Conservation (phyloP, 768 basidiomycete species). For the Mycena floridula region DNA sequence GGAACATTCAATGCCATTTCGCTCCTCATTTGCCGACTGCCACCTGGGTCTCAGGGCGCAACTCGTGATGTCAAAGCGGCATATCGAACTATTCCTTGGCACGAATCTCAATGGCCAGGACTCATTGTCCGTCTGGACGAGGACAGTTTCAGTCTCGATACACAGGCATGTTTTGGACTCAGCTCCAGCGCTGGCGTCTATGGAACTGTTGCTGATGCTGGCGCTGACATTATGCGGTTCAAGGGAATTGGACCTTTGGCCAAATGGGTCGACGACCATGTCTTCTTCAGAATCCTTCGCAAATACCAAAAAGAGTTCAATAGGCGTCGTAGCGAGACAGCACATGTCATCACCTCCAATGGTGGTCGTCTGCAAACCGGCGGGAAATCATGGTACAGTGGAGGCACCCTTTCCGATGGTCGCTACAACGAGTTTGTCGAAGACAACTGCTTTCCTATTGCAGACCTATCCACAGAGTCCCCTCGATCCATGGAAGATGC, state of each 20-base stretch:
- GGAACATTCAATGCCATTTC: too few relatives aligned
- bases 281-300: constrained; percentile 23
- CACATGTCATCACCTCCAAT: too few relatives aligned
- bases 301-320: too few relatives aligned
- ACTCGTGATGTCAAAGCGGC: too few relatives aligned
- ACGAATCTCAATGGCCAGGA: constrained; percentile 22
- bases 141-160: constrained; percentile 20
- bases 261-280: constrained; percentile 27
- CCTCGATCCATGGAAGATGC: constrained; percentile 13
- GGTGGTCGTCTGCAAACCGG: too few relatives aligned
- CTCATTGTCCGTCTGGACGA: constrained; percentile 13
- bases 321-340: too few relatives aligned
- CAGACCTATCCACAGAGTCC: constrained; percentile 16
- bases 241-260: constrained; percentile 22
- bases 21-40: too few relatives aligned
- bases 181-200: constrained; percentile 15
- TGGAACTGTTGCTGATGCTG: constrained; percentile 18
- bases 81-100: constrained; percentile 22
- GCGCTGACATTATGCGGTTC: constrained; percentile 14
- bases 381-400: too few relatives aligned
- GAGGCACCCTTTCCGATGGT: constrained; percentile 11
- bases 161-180: constrained; percentile 16
- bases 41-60: too few relatives aligned
- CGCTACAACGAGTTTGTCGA: constrained; percentile 25
- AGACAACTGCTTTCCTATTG: constrained; percentile 14